phyloP scores from a whole-genome alignment of 2,329 filamentous ascomycete genomes.

The Cordyceps militaris region DNA sequence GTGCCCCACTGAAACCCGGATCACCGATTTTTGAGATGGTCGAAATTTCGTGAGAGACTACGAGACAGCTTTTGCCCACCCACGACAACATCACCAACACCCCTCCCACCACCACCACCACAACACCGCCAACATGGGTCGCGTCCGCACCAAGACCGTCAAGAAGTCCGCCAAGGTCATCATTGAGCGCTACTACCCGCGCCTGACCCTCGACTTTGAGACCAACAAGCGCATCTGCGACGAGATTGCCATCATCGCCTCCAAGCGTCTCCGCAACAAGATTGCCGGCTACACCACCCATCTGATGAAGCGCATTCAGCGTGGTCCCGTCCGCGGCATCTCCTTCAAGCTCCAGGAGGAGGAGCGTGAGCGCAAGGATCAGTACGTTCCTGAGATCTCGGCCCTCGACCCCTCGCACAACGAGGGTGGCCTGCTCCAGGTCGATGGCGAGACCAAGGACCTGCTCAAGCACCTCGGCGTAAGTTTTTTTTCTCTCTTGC shows the following conservation, averaged over 20 bases:
- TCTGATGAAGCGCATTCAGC: conserved; percentile 99
- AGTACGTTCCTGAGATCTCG: conserved; percentile 98
- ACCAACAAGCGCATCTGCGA: conserved; percentile 99
- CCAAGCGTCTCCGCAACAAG: conserved; percentile 99
- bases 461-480: conserved; percentile 97
- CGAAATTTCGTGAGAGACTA: conserved; percentile 2
- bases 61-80: not conserved
- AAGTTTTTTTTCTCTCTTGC: conserved; percentile 55
- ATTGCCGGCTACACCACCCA: conserved; percentile 98
- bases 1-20: conserved; percentile 18
- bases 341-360: conserved; percentile 99
- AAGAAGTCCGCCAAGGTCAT: conserved; percentile 94
- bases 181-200: conserved; percentile 97
- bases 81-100: conserved; percentile 19
- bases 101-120: conserved; percentile 26
- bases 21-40: conserved; percentile 23
- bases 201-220: conserved; percentile 99
- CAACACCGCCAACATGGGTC: conserved; percentile 59
- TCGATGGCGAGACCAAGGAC: conserved; percentile 97
- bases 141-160: conserved; percentile 63
- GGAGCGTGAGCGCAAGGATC: conserved; percentile 99
- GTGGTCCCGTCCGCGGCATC: conserved; percentile 97
- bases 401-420: conserved; percentile 97
- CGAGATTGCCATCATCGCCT: conserved; percentile 99
- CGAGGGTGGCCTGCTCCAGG: conserved; percentile 89